Evolutionary conservation across 2,329 filamentous ascomycete species (phyloP), one percentile per base, ranked within the genome.

Genomic region (Fusarium miscanthi): DNA sequence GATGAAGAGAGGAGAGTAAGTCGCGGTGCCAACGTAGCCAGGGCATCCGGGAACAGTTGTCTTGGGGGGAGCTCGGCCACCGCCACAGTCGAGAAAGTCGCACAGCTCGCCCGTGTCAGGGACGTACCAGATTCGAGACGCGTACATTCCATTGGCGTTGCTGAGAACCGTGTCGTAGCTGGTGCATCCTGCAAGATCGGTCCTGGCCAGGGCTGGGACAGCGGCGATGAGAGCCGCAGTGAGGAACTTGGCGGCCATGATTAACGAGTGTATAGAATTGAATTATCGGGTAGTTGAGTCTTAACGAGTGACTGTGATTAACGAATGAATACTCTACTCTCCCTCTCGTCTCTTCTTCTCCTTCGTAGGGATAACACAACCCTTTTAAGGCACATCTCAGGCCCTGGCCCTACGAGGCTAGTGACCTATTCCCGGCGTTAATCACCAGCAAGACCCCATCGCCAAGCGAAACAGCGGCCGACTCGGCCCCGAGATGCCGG

Each of bases 81-180:
- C 91, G 64, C 91, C 90, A 80, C 91, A 92, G 85, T 92, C 90
- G 73, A 90, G 85, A 69, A 88, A 77, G 16, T 84, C 83, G 85
- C 91, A 92, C 78, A 92, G 83, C 82, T 92, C 90, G 78, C 90
- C 89, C 23, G 87, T 89, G 73, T 82, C 89, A 4, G 89, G 90
- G 59, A 91, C 86, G 80, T 89, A 92, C 84, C 85, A 92, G 75
- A 89, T 80, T 51, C 86, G 67, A 61, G 84, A 86, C 46, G 84
- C 84, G 74, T 85, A 86, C 66, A 81, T 78, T 51, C 77, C 78
- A 59, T 63, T 46, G 48, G 76, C 72, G 66, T 79, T 76, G 60
- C 59, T 61, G 60, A 79, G 71, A 57, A 83, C 78, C 21, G 74
- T 68, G 51, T 80, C 80, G 72, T 81, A 82, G 71, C 80, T 80